A percentile compares a stretch with the other conserved stretches of the same genome.
phyloP scores from a whole-genome alignment of 2,329 filamentous ascomycete genomes.

The Fusarium temperatum region DNA sequence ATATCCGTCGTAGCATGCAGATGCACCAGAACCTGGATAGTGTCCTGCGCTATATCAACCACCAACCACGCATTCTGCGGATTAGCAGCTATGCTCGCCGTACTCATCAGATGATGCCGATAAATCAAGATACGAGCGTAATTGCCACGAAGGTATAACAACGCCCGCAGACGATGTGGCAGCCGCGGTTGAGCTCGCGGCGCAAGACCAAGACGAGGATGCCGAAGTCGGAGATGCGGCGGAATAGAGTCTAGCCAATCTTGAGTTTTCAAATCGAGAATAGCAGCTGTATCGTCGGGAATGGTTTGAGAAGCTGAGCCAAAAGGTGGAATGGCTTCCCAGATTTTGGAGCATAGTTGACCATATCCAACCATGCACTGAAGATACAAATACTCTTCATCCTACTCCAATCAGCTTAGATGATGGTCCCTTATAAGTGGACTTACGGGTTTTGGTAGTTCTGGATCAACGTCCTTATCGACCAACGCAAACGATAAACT shows the following conservation, averaged over 20 bases:
- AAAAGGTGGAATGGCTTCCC: conserved; percentile 54
- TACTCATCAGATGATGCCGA: conserved; percentile 52
- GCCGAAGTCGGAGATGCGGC: conserved; percentile 48
- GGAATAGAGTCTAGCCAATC: conserved; percentile 59
- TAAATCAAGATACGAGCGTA: conserved; percentile 56
- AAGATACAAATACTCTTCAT: conserved; percentile 50
- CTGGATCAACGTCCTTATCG: conserved; percentile 59
- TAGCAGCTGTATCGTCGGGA: conserved; percentile 50
- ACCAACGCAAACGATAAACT: conserved; percentile 59
- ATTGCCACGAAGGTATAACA: conserved; percentile 57
- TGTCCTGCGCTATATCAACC: conserved; percentile 46
- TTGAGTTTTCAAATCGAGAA: conserved; percentile 54
- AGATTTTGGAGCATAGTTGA: conserved; percentile 56
- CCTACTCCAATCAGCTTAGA: conserved; percentile 18
- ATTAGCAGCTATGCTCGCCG: conserved; percentile 49
- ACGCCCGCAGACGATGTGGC: conserved; percentile 52
- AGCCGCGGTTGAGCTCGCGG: conserved; percentile 46
- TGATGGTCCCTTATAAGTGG: accelerated
- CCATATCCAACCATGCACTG: conserved; percentile 60
- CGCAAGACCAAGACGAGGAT: conserved; percentile 49
- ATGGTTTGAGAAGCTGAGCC: conserved; percentile 47
- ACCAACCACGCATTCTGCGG: conserved; percentile 49
- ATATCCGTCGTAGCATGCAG: conserved; percentile 42
- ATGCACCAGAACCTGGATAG: conserved; percentile 42
- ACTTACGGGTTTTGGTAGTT: conserved; percentile 54